A percentile compares a stretch with the other conserved stretches of the same genome.
These are phyloP conservation scores for Senna siamea DNA, from an alignment of 306 rosid genomes.

Conservation along the genomic window DNA sequence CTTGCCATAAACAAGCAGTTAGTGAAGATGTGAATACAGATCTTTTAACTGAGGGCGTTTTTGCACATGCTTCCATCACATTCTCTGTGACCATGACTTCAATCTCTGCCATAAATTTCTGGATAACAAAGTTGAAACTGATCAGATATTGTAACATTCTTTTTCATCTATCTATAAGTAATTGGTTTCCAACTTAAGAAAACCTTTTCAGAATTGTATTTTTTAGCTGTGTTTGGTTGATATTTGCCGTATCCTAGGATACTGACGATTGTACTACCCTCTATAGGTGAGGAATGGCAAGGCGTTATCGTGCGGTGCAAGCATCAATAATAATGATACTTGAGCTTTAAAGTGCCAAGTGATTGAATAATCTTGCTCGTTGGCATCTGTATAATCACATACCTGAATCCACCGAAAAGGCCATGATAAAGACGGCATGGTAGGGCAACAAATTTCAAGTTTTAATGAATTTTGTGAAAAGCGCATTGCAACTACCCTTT, in stretches of 20 bases:
- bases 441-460: too few species aligned
- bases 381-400: too few species aligned
- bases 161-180: too few species aligned
- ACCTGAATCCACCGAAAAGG: not conserved
- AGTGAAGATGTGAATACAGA: constrained; percentile 92
- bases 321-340: not conserved
- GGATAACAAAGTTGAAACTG: not conserved
- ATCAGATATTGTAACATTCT: constrained; percentile 4
- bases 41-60: constrained; percentile 63
- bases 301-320: not conserved
- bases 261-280: too few species aligned
- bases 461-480: too few species aligned
- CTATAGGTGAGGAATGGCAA: constrained; percentile 10
- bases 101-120: constrained; percentile 89
- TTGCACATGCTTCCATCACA: constrained; percentile 86
- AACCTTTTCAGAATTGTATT: not conserved
- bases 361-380: too few species aligned
- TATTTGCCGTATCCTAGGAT: not conserved
- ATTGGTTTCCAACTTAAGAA: not conserved
- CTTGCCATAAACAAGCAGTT: constrained; percentile 76
- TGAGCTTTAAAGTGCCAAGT: too few species aligned
- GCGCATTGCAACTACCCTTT: too few species aligned
- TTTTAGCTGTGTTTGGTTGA: not conserved
- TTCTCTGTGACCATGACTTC: constrained; percentile 74
- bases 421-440: not conserved